Evolutionary conservation across 2,329 filamentous ascomycete species (phyloP), one percentile per base, ranked within the genome.

Genomic region (Hawksworthiomyces lignivorus): DNA sequence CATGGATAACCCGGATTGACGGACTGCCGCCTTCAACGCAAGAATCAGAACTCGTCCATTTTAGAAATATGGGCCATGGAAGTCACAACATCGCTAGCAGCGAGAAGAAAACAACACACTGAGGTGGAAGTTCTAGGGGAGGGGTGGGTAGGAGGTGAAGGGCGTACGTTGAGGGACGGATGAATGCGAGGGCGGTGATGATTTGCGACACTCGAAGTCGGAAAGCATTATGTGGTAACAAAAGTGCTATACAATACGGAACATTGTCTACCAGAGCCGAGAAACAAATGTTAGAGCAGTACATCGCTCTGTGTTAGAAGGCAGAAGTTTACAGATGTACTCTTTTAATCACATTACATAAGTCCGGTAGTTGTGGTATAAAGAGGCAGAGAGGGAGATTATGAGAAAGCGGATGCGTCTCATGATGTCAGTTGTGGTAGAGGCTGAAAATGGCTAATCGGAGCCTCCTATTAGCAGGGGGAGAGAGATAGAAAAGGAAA

Each of bases 1-100:
- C 40, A 37, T 32, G 35, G 26, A 27, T 29, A 43, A 41, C 32
- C 36, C 40, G 40, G 46, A 22, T 39, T 43, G 40, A 39, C 31
- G 26, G 31, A 38, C 31, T 39, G 38, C 30, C 41, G 35, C 29
- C 27, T 38, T n/a, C n/a, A n/a, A n/a, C n/a, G n/a, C n/a, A n/a
- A n/a, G n/a, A n/a, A n/a, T n/a, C n/a, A n/a, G n/a, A n/a, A n/a
- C n/a, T n/a, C n/a, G n/a, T n/a, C n/a, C n/a, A n/a, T n/a, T n/a
- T n/a, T n/a, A n/a, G n/a, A n/a, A n/a, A n/a, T n/a, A n/a, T n/a
- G n/a, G n/a, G n/a, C n/a, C n/a, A n/a, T n/a, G n/a, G n/a, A n/a
- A 33, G 24, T 15, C 26, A 38, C 28, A 37, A 18, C n/a, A n/a
- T n/a, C n/a, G n/a, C n/a, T n/a, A n/a, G n/a, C n/a, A 20, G 7